Conservation (phyloP, 371 early-diverging fungal species). For the Gilbertella persicaria region DNA sequence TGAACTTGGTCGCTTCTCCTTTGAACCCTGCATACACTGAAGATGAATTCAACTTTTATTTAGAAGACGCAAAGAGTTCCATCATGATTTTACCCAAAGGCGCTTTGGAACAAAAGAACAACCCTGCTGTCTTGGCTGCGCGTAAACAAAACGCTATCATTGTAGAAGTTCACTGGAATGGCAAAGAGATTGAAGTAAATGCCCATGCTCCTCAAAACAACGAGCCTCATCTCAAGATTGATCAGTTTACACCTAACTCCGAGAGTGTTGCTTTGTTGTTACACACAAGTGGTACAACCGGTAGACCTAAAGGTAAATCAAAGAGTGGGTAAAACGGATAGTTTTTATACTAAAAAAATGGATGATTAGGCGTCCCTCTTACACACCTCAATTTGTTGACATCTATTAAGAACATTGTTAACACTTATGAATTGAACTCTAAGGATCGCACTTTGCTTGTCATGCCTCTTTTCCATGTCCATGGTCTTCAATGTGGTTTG, state of each 20-base stretch:
- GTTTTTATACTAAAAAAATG: neutral
- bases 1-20: constrained; percentile 74
- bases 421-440: constrained; percentile 66
- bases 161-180: constrained; percentile 61
- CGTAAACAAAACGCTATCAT: constrained; percentile 53
- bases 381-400: constrained; percentile 78
- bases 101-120: constrained; percentile 41
- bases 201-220: constrained; percentile 16
- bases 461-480: constrained; percentile 94
- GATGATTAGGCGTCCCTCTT: constrained; percentile 72
- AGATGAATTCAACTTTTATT: constrained; percentile 78
- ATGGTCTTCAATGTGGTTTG: constrained; percentile 82
- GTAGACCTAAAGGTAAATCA: constrained; percentile 76
- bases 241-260: constrained; percentile 39
- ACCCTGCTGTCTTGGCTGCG: constrained; percentile 67
- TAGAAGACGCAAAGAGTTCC: constrained; percentile 70
- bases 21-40: constrained; percentile 76
- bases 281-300: constrained; percentile 86
- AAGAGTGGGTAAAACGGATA: neutral
- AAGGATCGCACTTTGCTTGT: constrained; percentile 74
- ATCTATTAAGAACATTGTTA: constrained; percentile 73
- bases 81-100: constrained; percentile 69
- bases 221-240: constrained; percentile 16
- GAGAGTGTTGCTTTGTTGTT: constrained; percentile 72
- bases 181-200: constrained; percentile 28